Evolutionary conservation across 2,329 filamentous ascomycete species (phyloP).

Genomic region (Colletotrichum destructivum): DNA sequence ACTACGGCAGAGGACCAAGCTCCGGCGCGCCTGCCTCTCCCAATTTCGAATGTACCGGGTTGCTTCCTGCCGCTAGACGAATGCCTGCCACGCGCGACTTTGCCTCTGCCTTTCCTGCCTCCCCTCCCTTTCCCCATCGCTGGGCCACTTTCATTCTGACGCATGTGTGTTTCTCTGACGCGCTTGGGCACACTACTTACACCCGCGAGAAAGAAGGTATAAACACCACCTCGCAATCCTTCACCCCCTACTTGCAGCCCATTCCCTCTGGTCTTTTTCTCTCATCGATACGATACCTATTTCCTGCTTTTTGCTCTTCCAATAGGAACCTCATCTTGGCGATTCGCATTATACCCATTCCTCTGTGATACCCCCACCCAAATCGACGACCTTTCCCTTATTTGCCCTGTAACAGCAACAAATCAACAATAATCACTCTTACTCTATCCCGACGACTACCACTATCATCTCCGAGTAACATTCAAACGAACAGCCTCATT

Average conservation of each 20-base stretch:
- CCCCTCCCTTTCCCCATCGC: slow-evolving; percentile 19
- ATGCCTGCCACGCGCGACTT: slow-evolving; percentile 10
- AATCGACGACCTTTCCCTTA: slow-evolving; percentile 13
- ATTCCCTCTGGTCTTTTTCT: not conserved
- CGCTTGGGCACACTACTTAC: slow-evolving; percentile 6
- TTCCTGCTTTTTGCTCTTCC: slow-evolving; percentile 27
- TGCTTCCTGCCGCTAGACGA: slow-evolving; percentile 8
- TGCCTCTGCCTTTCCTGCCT: not conserved
- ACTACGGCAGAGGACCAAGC: slow-evolving; percentile 29
- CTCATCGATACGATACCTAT: slow-evolving; percentile 34
- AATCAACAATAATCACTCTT: slow-evolving; percentile 21
- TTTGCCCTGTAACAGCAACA: slow-evolving; percentile 12
- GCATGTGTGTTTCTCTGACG: slow-evolving; percentile 10
- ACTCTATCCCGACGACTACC: not conserved
- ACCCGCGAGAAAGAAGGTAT: slow-evolving; percentile 18
- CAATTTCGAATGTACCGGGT: slow-evolving; percentile 13
- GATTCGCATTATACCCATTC: slow-evolving; percentile 40
- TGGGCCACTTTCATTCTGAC: slow-evolving; percentile 33
- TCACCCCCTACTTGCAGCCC: not conserved
- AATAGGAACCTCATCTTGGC: slow-evolving; percentile 34
- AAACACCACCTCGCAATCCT: slow-evolving; percentile 32
- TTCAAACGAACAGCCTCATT: slow-evolving; percentile 8
- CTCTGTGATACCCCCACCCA: slow-evolving; percentile 38
- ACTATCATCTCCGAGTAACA: not conserved
- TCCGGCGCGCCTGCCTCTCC: slow-evolving; percentile 21